phyloP scores from a whole-genome alignment of 192 early-diverging fungal species.

The Phlyctochytrium arcticum region DNA sequence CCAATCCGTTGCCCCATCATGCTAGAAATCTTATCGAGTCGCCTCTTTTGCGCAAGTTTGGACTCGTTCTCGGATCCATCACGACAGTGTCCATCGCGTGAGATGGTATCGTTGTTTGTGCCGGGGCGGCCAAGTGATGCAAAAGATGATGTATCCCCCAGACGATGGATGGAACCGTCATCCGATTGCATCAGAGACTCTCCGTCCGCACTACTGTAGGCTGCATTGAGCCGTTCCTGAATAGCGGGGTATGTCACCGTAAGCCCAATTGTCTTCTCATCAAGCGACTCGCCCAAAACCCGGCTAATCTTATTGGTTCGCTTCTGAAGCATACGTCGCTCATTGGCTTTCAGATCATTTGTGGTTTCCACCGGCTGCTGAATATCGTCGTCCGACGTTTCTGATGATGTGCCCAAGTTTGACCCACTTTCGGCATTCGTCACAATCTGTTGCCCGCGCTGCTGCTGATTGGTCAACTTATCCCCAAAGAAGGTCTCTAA shows the following conservation, averaged over 20 bases:
- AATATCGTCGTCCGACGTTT: neutral
- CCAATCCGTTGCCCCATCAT: slow-evolving; percentile 43
- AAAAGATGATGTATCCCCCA: neutral
- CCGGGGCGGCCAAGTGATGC: neutral
- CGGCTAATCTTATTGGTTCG: slow-evolving; percentile 58
- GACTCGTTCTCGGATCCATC: neutral
- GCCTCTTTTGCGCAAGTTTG: slow-evolving; percentile 31
- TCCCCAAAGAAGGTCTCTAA: slow-evolving; percentile 29
- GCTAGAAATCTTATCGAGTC: slow-evolving; percentile 42
- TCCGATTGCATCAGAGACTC: neutral
- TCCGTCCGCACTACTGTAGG: neutral
- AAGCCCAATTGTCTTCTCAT: slow-evolving; percentile 38
- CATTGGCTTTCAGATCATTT: slow-evolving; percentile 50
- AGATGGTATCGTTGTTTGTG: neutral
- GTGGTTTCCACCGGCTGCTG: slow-evolving; percentile 10
- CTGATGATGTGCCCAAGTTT: neutral
- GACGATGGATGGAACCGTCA: neutral
- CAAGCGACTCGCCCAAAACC: slow-evolving; percentile 57
- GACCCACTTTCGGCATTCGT: neutral
- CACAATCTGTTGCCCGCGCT: slow-evolving; percentile 20
- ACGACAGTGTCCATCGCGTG: too few relatives aligned
- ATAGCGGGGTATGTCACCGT: slow-evolving; percentile 9
- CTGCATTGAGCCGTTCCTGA: slow-evolving; percentile 4
- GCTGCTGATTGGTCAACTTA: slow-evolving; percentile 24
- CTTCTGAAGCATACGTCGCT: slow-evolving; percentile 55